phyloP scores from a whole-genome alignment of 2,329 filamentous ascomycete species.

The Penicillium sp. region DNA sequence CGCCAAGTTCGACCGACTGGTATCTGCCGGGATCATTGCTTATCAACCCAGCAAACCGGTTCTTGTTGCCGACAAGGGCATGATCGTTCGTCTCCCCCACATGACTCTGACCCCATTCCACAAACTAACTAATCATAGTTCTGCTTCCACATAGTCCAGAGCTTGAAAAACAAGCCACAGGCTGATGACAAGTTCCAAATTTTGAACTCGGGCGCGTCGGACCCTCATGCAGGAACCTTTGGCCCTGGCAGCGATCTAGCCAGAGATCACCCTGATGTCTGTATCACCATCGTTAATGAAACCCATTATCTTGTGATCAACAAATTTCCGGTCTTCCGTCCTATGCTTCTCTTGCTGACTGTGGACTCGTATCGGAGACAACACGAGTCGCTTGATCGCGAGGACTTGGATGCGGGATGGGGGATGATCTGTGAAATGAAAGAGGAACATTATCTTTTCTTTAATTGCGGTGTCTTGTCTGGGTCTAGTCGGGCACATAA shows the following conservation, averaged over 20 bases:
- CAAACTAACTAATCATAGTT: constrained; percentile 2
- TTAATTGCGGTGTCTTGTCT: constrained; percentile 48
- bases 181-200: constrained; percentile 3
- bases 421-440: constrained; percentile 29
- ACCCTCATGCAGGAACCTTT: constrained; percentile 1
- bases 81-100: constrained; percentile 8
- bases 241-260: constrained; percentile 39
- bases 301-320: constrained; percentile 52
- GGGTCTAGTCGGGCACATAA: constrained; percentile 53
- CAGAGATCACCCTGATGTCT: constrained; percentile 44
- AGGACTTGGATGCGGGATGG: constrained; percentile 45
- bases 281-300: constrained; percentile 40
- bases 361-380: constrained; percentile 50
- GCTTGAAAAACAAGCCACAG: constrained; percentile 7
- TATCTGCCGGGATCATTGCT: constrained; percentile 8
- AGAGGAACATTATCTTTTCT: constrained; percentile 44
- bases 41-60: constrained; percentile 9
- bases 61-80: constrained; percentile 6
- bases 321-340: constrained; percentile 51
- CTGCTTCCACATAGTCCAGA: constrained; percentile 9
- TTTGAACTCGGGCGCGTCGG: not conserved
- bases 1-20: constrained; percentile 12
- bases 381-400: constrained; percentile 40
- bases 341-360: constrained; percentile 52
- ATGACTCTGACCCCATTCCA: not conserved